phyloP scores from a whole-genome alignment of 2,329 filamentous ascomycete genomes.

The Penicillium sp. region DNA sequence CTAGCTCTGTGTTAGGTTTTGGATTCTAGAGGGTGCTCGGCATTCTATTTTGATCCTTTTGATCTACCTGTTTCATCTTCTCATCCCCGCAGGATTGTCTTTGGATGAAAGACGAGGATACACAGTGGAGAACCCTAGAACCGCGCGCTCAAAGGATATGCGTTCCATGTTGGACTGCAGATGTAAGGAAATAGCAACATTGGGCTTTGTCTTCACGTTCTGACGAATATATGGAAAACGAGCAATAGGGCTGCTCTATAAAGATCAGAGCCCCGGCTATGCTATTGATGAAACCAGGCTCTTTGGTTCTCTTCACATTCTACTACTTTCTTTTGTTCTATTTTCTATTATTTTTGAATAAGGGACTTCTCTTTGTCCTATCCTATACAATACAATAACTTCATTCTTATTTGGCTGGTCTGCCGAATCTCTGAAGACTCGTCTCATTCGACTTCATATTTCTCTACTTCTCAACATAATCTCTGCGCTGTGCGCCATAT shows the following conservation, averaged over 20 bases:
- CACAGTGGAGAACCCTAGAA: slow-evolving; percentile 9
- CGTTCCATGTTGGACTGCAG: slow-evolving; percentile 16
- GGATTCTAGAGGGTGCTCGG: not conserved
- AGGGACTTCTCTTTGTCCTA: slow-evolving; percentile 7
- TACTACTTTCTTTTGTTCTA: slow-evolving; percentile 11
- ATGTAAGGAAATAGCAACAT: slow-evolving; percentile 14
- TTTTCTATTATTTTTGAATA: slow-evolving; percentile 1
- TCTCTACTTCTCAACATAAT: slow-evolving; percentile 1
- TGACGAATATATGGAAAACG: not conserved
- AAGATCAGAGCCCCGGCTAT: not conserved
- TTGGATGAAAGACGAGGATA: slow-evolving; percentile 14
- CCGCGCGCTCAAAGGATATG: slow-evolving; percentile 10
- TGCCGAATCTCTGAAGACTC: slow-evolving; percentile 7
- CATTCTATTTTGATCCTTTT: slow-evolving; percentile 16
- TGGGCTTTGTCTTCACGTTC: not conserved
- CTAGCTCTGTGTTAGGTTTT: not conserved
- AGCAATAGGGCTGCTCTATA: slow-evolving; percentile 12
- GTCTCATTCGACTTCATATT: not conserved
- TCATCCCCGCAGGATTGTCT: not conserved
- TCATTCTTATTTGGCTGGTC: slow-evolving; percentile 11
- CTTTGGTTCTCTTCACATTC: slow-evolving; percentile 8
- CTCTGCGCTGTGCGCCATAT: slow-evolving; percentile 2
- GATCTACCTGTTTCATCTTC: slow-evolving; percentile 17
- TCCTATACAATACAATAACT: slow-evolving; percentile 7
- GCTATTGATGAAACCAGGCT: slow-evolving; percentile 1